Base-by-base conservation (phyloP, 2,329 filamentous ascomycete genomes). In the Pseudogymnoascus sp. region DNA sequence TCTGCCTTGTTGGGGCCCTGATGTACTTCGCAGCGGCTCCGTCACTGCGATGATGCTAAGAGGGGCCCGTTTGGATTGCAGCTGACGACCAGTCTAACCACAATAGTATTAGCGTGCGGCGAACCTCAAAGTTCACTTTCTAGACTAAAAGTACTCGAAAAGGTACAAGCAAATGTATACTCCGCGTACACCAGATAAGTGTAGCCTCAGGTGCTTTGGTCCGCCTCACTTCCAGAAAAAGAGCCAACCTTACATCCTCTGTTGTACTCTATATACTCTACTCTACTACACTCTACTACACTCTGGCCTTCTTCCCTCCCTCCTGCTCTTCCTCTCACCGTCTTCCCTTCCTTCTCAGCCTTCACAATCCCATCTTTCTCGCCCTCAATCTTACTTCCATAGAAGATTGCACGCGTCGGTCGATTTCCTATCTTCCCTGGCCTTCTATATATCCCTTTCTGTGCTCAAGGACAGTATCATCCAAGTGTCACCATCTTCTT, bases 311-410 rank as follows among this genome's bases (percentile, higher is more conserved):
- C 12, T 22, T 35, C 41, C 39, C 25, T 37, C 50, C 43, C 61
- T 54, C 59, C 30, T 9, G 3, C 60, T 60, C 50, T 35, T 38
- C 54, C 43, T 59, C 41, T 43, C 33, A 22, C n/a, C 47, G 62
- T 43, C 16, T 50, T 37, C 57, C 36, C 58, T 64, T 61, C 62
- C 62, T 62, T 63, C 63, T 63, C 62, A 60, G 33, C 35, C 54
- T 22, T 62, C 62, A 36, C 63, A 60, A 20, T 64, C 57, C 57
- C 58, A 22, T 60, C 57, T 60, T 60, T 38, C 63, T 60, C 36
- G 39, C 50, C 25, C 6, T 20, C 36, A 30, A 39, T 41, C 30
- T 30, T 61, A 58, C 43, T 54, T 18, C 38, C 38, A 64, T 54
- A 33, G 8, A 54, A 54, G 47, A 35, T 54, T 54, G 33, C 47